Conservation (phyloP, 1,284 basidiomycete species). For the Apiotrichum siamense region DNA sequence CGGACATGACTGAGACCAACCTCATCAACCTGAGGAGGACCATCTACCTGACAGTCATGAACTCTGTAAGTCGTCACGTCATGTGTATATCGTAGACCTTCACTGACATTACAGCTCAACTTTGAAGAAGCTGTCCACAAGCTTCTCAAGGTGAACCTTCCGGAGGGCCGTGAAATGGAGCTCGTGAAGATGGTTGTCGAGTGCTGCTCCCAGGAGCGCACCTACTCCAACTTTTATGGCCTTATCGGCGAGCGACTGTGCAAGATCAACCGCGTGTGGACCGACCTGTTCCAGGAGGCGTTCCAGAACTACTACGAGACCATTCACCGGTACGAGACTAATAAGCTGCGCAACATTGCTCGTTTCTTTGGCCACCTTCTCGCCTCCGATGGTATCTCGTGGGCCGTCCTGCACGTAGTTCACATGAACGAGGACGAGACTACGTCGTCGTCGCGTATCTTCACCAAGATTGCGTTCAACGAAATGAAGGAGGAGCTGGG, state of each 20-base stretch:
- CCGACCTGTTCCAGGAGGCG: constrained; percentile 77
- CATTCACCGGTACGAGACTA: constrained; percentile 97
- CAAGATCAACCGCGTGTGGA: constrained; percentile 92
- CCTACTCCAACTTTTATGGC: constrained; percentile 93
- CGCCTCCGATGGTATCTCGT: constrained; percentile 79
- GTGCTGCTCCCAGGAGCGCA: constrained; percentile 98
- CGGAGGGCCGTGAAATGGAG: constrained; percentile 93
- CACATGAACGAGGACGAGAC: constrained; percentile 98
- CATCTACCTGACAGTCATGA: constrained; percentile 99
- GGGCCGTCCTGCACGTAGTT: constrained; percentile 76
- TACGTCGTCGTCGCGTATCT: constrained; percentile 91
- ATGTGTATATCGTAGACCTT: constrained; percentile 7
- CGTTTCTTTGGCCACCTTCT: constrained; percentile 91
- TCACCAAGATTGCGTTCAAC: constrained; percentile 91
- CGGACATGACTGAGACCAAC: constrained; percentile 92
- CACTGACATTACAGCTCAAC: constrained; percentile 54
- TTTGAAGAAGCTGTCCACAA: constrained; percentile 99
- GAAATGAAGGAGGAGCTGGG: constrained; percentile 95
- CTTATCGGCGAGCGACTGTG: constrained; percentile 93
- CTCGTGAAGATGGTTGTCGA: constrained; percentile 98
- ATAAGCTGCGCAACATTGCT: constrained; percentile 92
- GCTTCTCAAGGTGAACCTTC: constrained; percentile 83
- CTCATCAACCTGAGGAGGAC: constrained; percentile 87
- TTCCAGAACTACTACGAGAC: constrained; percentile 91
- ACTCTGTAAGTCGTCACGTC: constrained; percentile 52